A percentile compares a stretch with the other conserved stretches of the same genome.
phyloP scores from a whole-genome alignment of 2,329 filamentous ascomycete genomes.

The Aotearoamyces nothofagi region DNA sequence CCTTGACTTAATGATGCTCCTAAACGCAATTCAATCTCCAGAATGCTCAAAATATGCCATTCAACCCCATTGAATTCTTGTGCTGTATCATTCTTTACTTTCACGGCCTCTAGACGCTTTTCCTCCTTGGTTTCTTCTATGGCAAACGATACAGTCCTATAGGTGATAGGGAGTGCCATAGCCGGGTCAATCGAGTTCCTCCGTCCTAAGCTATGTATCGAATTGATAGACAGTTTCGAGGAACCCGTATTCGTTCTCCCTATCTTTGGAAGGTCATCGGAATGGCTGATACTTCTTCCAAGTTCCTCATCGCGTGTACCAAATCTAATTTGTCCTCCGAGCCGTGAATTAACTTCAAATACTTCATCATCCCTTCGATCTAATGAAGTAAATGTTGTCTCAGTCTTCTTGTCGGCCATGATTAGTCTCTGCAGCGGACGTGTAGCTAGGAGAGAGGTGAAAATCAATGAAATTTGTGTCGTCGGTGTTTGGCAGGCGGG shows the following conservation, averaged over 20 bases:
- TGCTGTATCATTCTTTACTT: not conserved
- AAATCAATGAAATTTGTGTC: too few relatives aligned
- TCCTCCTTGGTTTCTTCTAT: not conserved
- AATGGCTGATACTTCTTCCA: not conserved
- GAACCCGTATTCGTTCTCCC: not conserved
- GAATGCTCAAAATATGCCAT: conserved; percentile 43
- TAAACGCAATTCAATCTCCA: conserved; percentile 40
- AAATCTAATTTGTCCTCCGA: conserved; percentile 1
- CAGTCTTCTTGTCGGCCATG: conserved; percentile 2
- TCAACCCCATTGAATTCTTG: conserved; percentile 20
- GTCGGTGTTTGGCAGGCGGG: too few relatives aligned
- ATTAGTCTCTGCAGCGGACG: not conserved
- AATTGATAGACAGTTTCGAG: conserved; percentile 1
- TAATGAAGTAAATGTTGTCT: not conserved
- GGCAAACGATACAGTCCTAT: not conserved
- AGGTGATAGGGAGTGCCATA: not conserved
- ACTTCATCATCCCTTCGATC: conserved; percentile 2
- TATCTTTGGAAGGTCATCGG: not conserved
- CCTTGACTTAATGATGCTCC: conserved; percentile 36
- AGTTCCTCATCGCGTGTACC: conserved; percentile 1
- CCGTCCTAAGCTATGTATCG: too few relatives aligned
- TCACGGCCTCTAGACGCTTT: not conserved
- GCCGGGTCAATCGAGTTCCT: not conserved
- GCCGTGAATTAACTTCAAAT: conserved; percentile 1
- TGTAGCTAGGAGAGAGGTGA: conserved; percentile 1